These are phyloP conservation scores for Papiliotrema fonsecae DNA, from an alignment of 1,284 basidiomycete species.

Conservation along the genomic window DNA sequence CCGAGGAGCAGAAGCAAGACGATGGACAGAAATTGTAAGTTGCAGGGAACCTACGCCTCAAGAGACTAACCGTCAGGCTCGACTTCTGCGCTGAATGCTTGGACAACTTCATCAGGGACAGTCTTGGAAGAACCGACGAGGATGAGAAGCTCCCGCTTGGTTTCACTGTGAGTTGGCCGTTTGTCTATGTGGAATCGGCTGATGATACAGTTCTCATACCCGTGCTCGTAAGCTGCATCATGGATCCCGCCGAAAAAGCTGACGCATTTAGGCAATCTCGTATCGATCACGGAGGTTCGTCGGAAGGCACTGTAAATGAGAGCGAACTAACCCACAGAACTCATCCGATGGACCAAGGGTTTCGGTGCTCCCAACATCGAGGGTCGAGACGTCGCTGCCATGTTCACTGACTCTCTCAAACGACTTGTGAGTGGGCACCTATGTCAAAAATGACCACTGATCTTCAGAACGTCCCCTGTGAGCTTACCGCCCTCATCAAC, in stretches of 20 bases:
- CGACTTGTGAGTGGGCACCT: constrained; percentile 52
- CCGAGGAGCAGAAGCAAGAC: constrained; percentile 98
- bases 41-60: neutral
- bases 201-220: constrained; percentile 79
- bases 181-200: neutral
- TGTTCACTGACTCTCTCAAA: constrained; percentile 79
- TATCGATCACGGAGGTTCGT: constrained; percentile 77
- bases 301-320: neutral
- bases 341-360: constrained; percentile 98
- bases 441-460: neutral
- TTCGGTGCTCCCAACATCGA: constrained; percentile 91
- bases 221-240: constrained; percentile 63
- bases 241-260: constrained; percentile 3
- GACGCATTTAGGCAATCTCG: constrained; percentile 63
- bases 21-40: constrained; percentile 74
- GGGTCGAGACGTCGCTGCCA: constrained; percentile 83
- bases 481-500: constrained; percentile 83
- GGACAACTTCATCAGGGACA: constrained; percentile 74
- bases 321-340: constrained; percentile 48
- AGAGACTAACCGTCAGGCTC: constrained; percentile 51
- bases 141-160: constrained; percentile 78
- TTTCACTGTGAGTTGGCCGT: constrained; percentile 68
- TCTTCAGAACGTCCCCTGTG: constrained; percentile 56
- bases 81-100: constrained; percentile 97
- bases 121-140: constrained; percentile 58